phyloP scores from a whole-genome alignment of 1,284 basidiomycete genomes.

The Tremellales sp. region DNA sequence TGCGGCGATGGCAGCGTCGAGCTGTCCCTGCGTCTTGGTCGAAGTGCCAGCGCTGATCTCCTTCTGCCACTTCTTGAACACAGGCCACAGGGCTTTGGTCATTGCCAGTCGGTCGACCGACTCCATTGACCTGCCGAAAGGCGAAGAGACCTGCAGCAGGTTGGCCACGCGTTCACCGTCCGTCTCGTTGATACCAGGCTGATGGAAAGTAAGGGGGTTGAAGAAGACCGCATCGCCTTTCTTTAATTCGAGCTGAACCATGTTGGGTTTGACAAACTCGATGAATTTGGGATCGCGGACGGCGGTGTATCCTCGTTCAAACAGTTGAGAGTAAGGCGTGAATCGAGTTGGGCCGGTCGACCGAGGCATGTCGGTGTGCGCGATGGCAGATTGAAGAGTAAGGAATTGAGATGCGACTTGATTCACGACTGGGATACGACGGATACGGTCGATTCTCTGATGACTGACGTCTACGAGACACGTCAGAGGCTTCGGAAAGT shows the following conservation, averaged over 20 bases:
- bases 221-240: constrained; percentile 17
- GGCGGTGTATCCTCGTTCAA: constrained; percentile 12
- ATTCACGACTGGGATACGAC: constrained; percentile 5
- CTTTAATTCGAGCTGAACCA: constrained; percentile 7
- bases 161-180: constrained; percentile 4
- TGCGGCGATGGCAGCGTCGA: constrained; percentile 3
- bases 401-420: constrained; percentile 15
- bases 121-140: constrained; percentile 9
- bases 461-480: constrained; percentile 6
- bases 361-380: constrained; percentile 18
- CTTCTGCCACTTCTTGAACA: not conserved
- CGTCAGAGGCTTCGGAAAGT: not conserved
- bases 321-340: constrained; percentile 16
- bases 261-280: constrained; percentile 3
- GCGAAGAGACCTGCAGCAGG: constrained; percentile 8
- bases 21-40: not conserved
- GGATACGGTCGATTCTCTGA: not conserved
- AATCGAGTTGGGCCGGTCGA: constrained; percentile 17
- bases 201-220: constrained; percentile 15
- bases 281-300: constrained; percentile 4
- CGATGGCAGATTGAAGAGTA: constrained; percentile 20
- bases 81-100: constrained; percentile 6
- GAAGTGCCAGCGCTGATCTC: not conserved
- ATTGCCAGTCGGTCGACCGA: constrained; percentile 3
- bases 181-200: constrained; percentile 8